Percentiles rank a stretch among this genome's conserved stretches.
These are phyloP conservation scores for Trichoderma sp. DNA, from an alignment of 2,329 filamentous ascomycete genomes.

Conservation along the genomic window DNA sequence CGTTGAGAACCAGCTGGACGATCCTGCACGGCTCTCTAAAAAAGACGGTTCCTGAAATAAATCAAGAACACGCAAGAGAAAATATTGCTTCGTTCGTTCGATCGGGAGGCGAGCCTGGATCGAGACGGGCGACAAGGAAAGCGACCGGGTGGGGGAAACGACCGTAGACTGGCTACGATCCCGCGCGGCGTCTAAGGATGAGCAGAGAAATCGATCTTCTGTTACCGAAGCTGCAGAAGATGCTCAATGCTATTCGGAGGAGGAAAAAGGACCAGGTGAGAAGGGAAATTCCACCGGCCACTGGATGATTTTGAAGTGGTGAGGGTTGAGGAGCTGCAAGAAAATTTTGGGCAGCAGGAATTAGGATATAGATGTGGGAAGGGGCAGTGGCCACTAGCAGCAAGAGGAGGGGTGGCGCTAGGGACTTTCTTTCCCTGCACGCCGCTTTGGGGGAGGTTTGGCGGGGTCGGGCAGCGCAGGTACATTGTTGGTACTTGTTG, in stretches of 20 bases:
- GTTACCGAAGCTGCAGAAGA: conserved; percentile 33
- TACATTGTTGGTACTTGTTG: neutral
- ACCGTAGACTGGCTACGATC: conserved; percentile 32
- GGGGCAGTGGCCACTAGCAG: conserved; percentile 28
- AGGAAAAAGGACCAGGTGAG: conserved; percentile 33
- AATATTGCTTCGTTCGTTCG: conserved; percentile 10
- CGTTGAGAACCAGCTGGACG: conserved; percentile 9
- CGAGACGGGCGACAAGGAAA: conserved; percentile 24
- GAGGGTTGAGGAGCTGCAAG: conserved; percentile 37
- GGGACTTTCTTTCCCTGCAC: conserved; percentile 9
- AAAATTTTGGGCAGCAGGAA: conserved; percentile 40
- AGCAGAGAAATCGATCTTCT: conserved; percentile 31
- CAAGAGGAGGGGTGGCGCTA: conserved; percentile 3
- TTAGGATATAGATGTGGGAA: conserved; percentile 30
- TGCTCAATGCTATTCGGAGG: conserved; percentile 32
- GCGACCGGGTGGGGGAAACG: conserved; percentile 13
- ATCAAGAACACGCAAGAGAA: neutral
- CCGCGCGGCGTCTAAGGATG: conserved; percentile 29
- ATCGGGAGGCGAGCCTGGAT: neutral
- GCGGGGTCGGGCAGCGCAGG: neutral
- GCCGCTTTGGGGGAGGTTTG: neutral
- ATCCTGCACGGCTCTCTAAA: conserved; percentile 1
- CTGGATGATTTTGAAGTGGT: conserved; percentile 35
- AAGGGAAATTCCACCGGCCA: conserved; percentile 37
- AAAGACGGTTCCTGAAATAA: neutral